phyloP scores from a whole-genome alignment of 1,284 basidiomycete genomes.

The Cryptococcus neoformans region DNA sequence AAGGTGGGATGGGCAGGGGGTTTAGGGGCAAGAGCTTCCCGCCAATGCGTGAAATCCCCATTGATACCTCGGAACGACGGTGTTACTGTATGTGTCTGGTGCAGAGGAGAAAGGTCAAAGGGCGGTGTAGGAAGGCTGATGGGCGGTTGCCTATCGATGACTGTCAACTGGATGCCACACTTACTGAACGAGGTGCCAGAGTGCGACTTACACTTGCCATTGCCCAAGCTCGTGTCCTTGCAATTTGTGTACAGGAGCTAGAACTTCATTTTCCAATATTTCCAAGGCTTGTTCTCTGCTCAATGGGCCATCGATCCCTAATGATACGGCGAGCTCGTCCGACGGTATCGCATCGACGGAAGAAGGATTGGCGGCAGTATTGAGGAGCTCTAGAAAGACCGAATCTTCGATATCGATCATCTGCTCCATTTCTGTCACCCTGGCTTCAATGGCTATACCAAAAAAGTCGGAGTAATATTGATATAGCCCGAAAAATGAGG shows the following conservation, averaged over 20 bases:
- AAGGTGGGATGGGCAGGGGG: slow-evolving; percentile 59
- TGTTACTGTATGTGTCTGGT: slow-evolving; percentile 70
- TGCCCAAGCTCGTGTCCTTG: slow-evolving; percentile 29
- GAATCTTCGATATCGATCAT: background rate
- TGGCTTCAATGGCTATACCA: too few species aligned
- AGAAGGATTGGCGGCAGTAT: slow-evolving; percentile 21
- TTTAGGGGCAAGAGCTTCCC: slow-evolving; percentile 57
- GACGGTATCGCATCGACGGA: slow-evolving; percentile 17
- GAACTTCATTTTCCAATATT: slow-evolving; percentile 31
- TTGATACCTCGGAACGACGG: slow-evolving; percentile 75
- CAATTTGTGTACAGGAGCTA: slow-evolving; percentile 38
- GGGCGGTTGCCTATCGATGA: slow-evolving; percentile 24
- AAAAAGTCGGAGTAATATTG: background rate
- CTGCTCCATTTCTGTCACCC: too few species aligned
- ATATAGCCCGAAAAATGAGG: background rate
- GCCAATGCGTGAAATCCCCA: slow-evolving; percentile 74
- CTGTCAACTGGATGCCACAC: slow-evolving; percentile 43
- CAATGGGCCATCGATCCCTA: slow-evolving; percentile 32
- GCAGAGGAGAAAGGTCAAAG: slow-evolving; percentile 65
- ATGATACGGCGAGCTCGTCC: slow-evolving; percentile 28
- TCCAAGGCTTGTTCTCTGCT: slow-evolving; percentile 22
- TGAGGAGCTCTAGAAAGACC: slow-evolving; percentile 23
- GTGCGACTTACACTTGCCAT: slow-evolving; percentile 40
- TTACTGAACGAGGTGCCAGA: background rate
- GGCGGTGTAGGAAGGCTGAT: slow-evolving; percentile 43